phyloP scores from a whole-genome alignment of 2,329 filamentous ascomycete species.

The Scedosporium aurantiacum region DNA sequence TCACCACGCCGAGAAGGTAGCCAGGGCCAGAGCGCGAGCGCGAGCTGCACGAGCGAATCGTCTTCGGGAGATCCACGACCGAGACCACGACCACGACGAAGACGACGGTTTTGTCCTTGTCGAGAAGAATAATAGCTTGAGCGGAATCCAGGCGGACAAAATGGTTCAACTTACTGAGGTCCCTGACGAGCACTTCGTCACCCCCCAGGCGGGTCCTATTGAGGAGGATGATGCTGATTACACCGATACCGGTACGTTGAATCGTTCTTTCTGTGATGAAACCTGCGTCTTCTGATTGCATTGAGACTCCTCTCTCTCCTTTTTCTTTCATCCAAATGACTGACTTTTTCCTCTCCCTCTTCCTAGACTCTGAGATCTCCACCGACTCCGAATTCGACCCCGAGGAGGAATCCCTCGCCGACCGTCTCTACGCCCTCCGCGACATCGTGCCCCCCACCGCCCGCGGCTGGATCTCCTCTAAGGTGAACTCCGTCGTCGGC shows the following conservation, averaged over 20 bases:
- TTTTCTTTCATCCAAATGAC: not conserved
- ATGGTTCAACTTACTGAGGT: constrained; percentile 98
- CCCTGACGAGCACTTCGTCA: constrained; percentile 86
- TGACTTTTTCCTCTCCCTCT: constrained; percentile 4
- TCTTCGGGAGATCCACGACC: not conserved
- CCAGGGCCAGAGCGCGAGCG: not conserved
- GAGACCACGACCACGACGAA: not conserved
- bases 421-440: constrained; percentile 61
- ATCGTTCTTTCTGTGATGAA: not conserved
- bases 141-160: constrained; percentile 23
- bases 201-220: constrained; percentile 56
- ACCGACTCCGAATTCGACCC: constrained; percentile 63
- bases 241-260: constrained; percentile 72
- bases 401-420: constrained; percentile 45
- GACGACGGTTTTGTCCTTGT: not conserved
- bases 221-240: constrained; percentile 88
- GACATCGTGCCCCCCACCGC: constrained; percentile 67
- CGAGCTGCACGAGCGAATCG: too few relatives aligned
- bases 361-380: constrained; percentile 69
- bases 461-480: constrained; percentile 56
- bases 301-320: not conserved
- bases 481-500: constrained; percentile 40
- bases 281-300: not conserved
- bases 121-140: not conserved
- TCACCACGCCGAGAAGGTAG: not conserved